Evolutionary conservation across 257 asterid genomes (phyloP).

Genomic region (Solanum ahanhuiri): DNA sequence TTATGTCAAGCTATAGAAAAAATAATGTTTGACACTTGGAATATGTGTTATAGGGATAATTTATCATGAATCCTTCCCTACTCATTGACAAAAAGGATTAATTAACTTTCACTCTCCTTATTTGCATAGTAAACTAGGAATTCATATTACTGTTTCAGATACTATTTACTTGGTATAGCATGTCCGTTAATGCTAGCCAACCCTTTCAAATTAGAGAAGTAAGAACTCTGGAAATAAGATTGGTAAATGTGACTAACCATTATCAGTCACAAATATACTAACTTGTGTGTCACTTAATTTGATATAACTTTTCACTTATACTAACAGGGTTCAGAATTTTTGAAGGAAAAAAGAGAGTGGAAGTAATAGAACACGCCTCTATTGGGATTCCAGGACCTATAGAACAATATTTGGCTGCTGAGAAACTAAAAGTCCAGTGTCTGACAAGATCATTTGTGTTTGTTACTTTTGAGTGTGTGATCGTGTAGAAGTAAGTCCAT

Average conservation of each 20-base stretch:
- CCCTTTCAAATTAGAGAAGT: not conserved
- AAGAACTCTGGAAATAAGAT: not conserved
- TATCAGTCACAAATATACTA: not conserved
- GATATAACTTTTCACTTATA: not conserved
- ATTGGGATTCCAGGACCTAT: not conserved
- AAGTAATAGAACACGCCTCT: not conserved
- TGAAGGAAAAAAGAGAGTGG: not conserved
- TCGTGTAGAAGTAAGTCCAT: not conserved
- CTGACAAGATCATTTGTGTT: not conserved
- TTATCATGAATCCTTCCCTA: not conserved
- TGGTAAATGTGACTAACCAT: not conserved
- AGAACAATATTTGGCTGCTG: not conserved
- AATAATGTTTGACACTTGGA: not conserved
- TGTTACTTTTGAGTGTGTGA: not conserved
- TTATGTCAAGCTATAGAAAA: not conserved
- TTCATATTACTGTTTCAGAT: not conserved
- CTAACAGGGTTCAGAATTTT: not conserved
- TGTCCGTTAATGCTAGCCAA: not conserved
- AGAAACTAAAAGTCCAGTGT: not conserved
- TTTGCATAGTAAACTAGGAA: not conserved
- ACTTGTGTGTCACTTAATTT: not conserved
- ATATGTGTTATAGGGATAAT: not conserved
- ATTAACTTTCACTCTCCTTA: not conserved
- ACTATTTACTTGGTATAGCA: not conserved
- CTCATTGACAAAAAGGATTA: not conserved